Conservation (phyloP, 345 rosid genomes). For the Punica granatum region DNA sequence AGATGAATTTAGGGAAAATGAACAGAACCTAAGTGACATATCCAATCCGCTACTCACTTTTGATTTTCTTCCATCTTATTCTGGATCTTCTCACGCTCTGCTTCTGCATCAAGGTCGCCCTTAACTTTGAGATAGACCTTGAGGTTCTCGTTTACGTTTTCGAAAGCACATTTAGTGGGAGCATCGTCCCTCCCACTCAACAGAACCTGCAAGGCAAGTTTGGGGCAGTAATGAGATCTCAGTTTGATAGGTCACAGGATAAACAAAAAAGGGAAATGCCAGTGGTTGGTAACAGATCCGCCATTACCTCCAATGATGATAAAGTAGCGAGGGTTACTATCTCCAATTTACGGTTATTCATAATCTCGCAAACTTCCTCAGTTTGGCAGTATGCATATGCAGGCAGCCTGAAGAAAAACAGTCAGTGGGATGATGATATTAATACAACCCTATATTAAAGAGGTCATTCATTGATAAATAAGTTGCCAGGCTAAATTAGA, state of each 20-base stretch:
- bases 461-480: neutral
- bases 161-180: conserved; percentile 67
- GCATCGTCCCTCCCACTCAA: conserved; percentile 53
- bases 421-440: neutral
- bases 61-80: conserved; percentile 58
- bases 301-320: conserved; percentile 59
- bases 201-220: conserved; percentile 44
- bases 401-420: conserved; percentile 50
- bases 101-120: conserved; percentile 50
- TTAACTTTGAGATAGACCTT: conserved; percentile 71
- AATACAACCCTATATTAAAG: neutral
- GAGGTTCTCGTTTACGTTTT: conserved; percentile 77
- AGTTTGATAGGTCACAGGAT: neutral
- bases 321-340: conserved; percentile 71
- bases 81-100: conserved; percentile 61
- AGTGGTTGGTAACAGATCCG: neutral
- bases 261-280: neutral
- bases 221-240: neutral
- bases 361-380: conserved; percentile 41
- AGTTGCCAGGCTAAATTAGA: neutral
- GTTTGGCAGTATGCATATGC: conserved; percentile 74
- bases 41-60: conserved; percentile 33
- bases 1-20: neutral
- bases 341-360: conserved; percentile 59
- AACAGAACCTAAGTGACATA: neutral